These are phyloP conservation scores for Xylariaceae sp. DNA, from an alignment of 2,329 filamentous ascomycete species.

Conservation along the genomic window DNA sequence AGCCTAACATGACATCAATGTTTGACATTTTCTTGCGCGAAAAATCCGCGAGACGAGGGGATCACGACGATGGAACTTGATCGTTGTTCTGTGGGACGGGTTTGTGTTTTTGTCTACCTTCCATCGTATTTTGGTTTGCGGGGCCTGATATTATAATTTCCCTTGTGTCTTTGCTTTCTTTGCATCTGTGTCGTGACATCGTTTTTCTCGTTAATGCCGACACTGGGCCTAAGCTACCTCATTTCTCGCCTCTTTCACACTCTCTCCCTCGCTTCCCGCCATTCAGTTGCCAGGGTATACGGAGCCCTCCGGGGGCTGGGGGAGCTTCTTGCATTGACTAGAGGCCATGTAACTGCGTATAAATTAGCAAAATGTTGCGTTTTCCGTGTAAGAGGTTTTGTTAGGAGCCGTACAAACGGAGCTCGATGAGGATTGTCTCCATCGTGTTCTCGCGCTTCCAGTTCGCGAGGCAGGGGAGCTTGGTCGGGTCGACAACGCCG, in stretches of 20 bases:
- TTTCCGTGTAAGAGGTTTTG: constrained; percentile 22
- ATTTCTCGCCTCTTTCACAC: background rate
- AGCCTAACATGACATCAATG: background rate
- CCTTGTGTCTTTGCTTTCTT: background rate
- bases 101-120: too few relatives aligned
- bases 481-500: constrained; percentile 77
- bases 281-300: constrained; percentile 22
- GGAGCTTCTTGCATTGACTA: constrained; percentile 86
- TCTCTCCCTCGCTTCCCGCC: background rate
- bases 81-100: too few relatives aligned
- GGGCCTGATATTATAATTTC: background rate
- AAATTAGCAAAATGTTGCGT: constrained; percentile 15
- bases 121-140: background rate
- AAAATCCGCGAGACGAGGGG: too few relatives aligned
- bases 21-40: too few relatives aligned
- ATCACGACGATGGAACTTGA: too few relatives aligned
- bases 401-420: constrained; percentile 58
- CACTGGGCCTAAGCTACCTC: background rate
- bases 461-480: constrained; percentile 76
- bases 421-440: constrained; percentile 86
- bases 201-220: constrained; percentile 1
- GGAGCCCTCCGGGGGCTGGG: constrained; percentile 84
- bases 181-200: constrained; percentile 6
- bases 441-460: constrained; percentile 94
- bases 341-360: constrained; percentile 79